These are phyloP conservation scores for Arthrobotrys sinensis DNA, from an alignment of 2,329 filamentous ascomycete species.

Conservation along the genomic window DNA sequence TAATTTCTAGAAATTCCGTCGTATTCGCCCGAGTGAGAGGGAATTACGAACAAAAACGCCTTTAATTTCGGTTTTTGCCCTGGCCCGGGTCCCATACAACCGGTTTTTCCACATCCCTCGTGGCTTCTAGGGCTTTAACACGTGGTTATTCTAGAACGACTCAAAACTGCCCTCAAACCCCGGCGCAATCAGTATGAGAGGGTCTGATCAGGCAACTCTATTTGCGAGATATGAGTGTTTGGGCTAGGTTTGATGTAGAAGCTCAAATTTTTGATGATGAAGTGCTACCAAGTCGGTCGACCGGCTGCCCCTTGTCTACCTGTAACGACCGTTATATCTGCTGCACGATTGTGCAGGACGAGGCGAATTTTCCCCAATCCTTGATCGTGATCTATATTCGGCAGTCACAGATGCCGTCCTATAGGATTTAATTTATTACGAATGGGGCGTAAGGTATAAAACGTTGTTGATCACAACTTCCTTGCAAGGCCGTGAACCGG, in stretches of 20 bases:
- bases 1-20: constrained; percentile 30
- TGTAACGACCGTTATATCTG: constrained; percentile 58
- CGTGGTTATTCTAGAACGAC: constrained; percentile 41
- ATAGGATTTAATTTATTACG: constrained; percentile 43
- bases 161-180: constrained; percentile 25
- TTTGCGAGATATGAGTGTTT: constrained; percentile 54
- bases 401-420: constrained; percentile 34
- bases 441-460: constrained; percentile 31
- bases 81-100: constrained; percentile 9
- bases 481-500: constrained; percentile 18
- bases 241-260: constrained; percentile 41
- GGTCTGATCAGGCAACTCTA: constrained; percentile 46
- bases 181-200: constrained; percentile 8
- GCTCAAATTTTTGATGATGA: constrained; percentile 1
- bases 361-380: constrained; percentile 42
- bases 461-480: constrained; percentile 34
- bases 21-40: constrained; percentile 16
- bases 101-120: constrained; percentile 38
- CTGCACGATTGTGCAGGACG: constrained; percentile 37
- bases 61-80: constrained; percentile 41
- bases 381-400: constrained; percentile 41
- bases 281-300: constrained; percentile 40
- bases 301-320: constrained; percentile 35
- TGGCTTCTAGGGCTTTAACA: constrained; percentile 36
- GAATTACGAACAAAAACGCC: constrained; percentile 25